These are phyloP conservation scores for Filobasidium floriforme DNA, from an alignment of 768 basidiomycete species.

Conservation along the genomic window DNA sequence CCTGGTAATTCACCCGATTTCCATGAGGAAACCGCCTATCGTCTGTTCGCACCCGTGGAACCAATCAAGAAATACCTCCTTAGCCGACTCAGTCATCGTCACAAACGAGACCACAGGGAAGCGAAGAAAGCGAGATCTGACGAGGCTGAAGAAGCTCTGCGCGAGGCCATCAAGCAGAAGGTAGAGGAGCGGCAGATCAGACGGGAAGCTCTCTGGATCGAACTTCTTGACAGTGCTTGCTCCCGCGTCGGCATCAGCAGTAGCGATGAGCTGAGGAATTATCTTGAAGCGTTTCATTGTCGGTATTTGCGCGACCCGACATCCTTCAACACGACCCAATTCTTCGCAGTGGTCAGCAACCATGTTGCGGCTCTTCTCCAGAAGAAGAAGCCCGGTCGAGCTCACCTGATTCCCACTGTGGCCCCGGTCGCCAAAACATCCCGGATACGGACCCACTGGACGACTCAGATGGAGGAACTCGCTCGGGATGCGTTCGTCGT, in stretches of 20 bases:
- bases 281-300: conserved; percentile 16
- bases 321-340: conserved; percentile 9
- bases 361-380: background rate
- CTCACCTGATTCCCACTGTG: background rate
- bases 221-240: conserved; percentile 1
- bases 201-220: conserved; percentile 12
- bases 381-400: background rate
- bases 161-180: conserved; percentile 14
- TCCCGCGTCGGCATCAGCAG: background rate
- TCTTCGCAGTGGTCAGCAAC: background rate
- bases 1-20: background rate
- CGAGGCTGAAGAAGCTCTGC: background rate
- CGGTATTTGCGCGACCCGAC: conserved; percentile 14
- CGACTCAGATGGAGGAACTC: conserved; percentile 76
- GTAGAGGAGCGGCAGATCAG: conserved; percentile 3
- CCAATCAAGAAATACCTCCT: background rate
- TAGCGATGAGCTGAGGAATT: background rate
- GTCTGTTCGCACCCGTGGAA: conserved; percentile 18
- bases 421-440: background rate
- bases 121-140: background rate
- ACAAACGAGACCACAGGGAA: background rate
- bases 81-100: background rate
- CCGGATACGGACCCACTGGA: conserved; percentile 69
- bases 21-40: conserved; percentile 13
- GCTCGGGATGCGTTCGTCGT: conserved; percentile 76